A percentile compares a stretch with the other conserved stretches of the same genome.
Conservation (phyloP, 352 stramenopile genomes). For the Phytophthora brassicae region DNA sequence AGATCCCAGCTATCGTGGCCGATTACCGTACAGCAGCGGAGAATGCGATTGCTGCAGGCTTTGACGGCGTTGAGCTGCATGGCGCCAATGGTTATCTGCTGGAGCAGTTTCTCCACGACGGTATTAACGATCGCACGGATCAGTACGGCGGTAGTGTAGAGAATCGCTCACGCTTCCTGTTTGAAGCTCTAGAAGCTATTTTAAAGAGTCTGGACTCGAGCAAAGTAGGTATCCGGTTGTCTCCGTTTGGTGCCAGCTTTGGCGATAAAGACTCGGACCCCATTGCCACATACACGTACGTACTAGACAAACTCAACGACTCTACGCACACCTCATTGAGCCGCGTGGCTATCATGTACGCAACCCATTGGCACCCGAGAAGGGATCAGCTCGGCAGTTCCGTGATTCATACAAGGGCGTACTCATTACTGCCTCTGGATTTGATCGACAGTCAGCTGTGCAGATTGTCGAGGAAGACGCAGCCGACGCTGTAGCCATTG, state of each 20-base stretch:
- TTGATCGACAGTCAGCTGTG: constrained; percentile 46
- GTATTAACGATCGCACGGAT: constrained; percentile 85
- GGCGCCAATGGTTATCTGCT: constrained; percentile 92
- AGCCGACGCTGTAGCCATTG: constrained; percentile 67
- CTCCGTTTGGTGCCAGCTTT: constrained; percentile 53
- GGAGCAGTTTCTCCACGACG: constrained; percentile 88
- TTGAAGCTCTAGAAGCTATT: constrained; percentile 70
- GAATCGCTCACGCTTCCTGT: constrained; percentile 82
- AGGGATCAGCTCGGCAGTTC: constrained; percentile 51
- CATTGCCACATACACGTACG: constrained; percentile 49
- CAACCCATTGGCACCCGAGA: constrained; percentile 36
- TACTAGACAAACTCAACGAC: constrained; percentile 54
- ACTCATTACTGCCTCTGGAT: constrained; percentile 61
- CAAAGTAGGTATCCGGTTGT: constrained; percentile 50
- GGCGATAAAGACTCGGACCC: constrained; percentile 49
- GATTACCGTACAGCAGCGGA: constrained; percentile 71
- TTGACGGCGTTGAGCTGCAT: constrained; percentile 92
- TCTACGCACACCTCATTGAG: constrained; percentile 67
- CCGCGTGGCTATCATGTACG: constrained; percentile 47
- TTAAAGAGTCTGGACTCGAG: constrained; percentile 33
- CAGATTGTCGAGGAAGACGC: constrained; percentile 51
- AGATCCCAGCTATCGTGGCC: constrained; percentile 69
- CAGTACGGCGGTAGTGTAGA: constrained; percentile 85
- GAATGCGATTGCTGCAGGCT: constrained; percentile 76
- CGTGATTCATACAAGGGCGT: constrained; percentile 63